phyloP scores from a whole-genome alignment of 129 eudicot species.

The Tanacetum coccineum region DNA sequence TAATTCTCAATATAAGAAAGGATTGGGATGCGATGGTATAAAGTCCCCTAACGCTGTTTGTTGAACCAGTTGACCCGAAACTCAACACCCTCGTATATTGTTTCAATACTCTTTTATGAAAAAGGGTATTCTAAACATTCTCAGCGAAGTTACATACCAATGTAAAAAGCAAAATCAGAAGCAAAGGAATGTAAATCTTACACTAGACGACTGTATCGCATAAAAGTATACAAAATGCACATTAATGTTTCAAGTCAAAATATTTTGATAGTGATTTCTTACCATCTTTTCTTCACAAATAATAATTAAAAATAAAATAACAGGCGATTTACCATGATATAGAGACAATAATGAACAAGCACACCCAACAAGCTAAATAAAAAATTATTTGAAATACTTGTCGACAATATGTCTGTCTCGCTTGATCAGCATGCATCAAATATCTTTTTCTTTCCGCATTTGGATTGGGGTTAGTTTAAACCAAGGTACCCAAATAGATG shows the following conservation, averaged over 20 bases:
- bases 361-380: conserved; percentile 2
- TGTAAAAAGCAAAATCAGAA: no score
- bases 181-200: no score
- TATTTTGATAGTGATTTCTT: background rate
- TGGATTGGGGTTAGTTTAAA: conserved; percentile 42
- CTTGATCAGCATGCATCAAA: conserved; percentile 10
- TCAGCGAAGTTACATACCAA: no score
- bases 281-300: background rate
- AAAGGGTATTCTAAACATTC: no score
- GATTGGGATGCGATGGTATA: no score
- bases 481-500: conserved; percentile 95
- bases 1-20: no score
- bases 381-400: conserved; percentile 7
- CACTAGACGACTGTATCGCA: no score
- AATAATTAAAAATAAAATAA: conserved; percentile 2
- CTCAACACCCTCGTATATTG: no score
- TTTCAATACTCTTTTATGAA: no score
- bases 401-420: conserved; percentile 1
- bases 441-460: conserved; percentile 22
- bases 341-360: background rate
- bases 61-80: no score
- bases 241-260: background rate
- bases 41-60: no score
- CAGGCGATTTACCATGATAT: conserved; percentile 5
- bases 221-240: background rate